Conservation (phyloP, 768 basidiomycete species). For the Mycena indigotica region DNA sequence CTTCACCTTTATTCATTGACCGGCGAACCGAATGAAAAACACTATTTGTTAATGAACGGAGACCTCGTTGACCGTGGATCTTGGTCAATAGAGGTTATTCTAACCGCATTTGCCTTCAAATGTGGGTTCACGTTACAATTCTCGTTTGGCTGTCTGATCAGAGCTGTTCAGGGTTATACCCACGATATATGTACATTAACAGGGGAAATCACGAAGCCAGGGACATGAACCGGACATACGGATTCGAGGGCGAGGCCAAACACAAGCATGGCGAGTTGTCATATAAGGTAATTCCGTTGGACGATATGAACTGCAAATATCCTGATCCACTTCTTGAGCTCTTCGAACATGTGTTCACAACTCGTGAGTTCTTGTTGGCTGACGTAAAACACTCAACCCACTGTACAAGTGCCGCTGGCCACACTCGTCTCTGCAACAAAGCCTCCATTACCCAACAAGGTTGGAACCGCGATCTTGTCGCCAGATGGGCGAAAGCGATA, state of each 20-base stretch:
- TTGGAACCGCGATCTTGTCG: conserved; percentile 68
- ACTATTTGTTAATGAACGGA: conserved; percentile 87
- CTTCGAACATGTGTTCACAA: conserved; percentile 92
- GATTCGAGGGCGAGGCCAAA: conserved; percentile 94
- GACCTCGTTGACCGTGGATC: conserved; percentile 98
- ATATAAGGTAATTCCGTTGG: conserved; percentile 81
- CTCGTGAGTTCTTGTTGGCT: conserved; percentile 53
- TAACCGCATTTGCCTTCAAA: conserved; percentile 94
- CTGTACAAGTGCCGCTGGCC: conserved; percentile 75
- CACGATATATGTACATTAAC: conserved; percentile 87
- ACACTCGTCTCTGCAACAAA: conserved; percentile 80
- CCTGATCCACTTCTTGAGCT: conserved; percentile 56
- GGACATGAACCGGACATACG: conserved; percentile 95
- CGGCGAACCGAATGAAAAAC: conserved; percentile 81
- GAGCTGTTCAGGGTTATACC: conserved; percentile 95
- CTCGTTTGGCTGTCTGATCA: neutral
- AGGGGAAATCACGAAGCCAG: conserved; percentile 96
- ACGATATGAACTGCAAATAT: no score
- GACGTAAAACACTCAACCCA: neutral
- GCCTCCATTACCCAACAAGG: conserved; percentile 47
- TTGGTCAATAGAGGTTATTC: conserved; percentile 91
- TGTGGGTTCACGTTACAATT: conserved; percentile 50
- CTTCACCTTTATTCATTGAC: conserved; percentile 85
- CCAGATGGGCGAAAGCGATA: conserved; percentile 83
- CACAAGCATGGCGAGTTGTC: conserved; percentile 96